Evolutionary conservation across 192 early-diverging fungal genomes (phyloP), one percentile per base, ranked within the genome.

Genomic region (Chytriomyces sp.): DNA sequence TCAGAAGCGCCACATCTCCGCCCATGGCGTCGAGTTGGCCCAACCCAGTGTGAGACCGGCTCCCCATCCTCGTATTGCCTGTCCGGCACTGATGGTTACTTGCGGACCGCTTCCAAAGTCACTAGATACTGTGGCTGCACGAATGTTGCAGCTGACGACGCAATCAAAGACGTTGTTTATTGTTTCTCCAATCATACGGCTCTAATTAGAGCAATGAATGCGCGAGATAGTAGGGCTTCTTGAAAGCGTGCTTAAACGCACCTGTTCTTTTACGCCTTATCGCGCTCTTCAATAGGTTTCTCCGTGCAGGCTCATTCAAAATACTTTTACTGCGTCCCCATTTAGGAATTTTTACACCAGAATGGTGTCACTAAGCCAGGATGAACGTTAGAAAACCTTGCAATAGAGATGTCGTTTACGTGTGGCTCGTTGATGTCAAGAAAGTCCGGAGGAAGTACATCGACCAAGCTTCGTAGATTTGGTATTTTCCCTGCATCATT

Each of bases 391-490:
- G 72, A 4, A 87, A 69, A 33, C 71, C 82, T n/a, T 60, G 63
- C 39, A 88, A 55, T 10, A 34, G 63, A 22, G 36, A 89, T 82
- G 74, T 89, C 87, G 68, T 88, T 89, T 53, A 89, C 86, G 59
- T 89, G 87, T 1, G 87, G 87, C 66, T 89, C 87, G 49, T 85
- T 78, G 32, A 88, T 80, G 77, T 89, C 86, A 19, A 89, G 80
- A 58, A 88, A 89, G 61, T 89, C 83, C 4, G 80, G 79, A 2
- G 87, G 87, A 3, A 89, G 69, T 7, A 86, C 73, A 44, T 85
- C 81, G 10, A 88, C 82, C 0, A 89, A 33, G 52, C 28, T 72
- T 89, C 87, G 62, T 85, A 88, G 41, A 79, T 75, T 66, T 84
- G 77, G 62, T 89, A 84, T 54, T 81, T 79, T 70, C n/a, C n/a